Evolutionary conservation across 148 eudicot species (phyloP), one percentile per base, ranked within the genome.

Genomic region (Agrostemma githago): DNA sequence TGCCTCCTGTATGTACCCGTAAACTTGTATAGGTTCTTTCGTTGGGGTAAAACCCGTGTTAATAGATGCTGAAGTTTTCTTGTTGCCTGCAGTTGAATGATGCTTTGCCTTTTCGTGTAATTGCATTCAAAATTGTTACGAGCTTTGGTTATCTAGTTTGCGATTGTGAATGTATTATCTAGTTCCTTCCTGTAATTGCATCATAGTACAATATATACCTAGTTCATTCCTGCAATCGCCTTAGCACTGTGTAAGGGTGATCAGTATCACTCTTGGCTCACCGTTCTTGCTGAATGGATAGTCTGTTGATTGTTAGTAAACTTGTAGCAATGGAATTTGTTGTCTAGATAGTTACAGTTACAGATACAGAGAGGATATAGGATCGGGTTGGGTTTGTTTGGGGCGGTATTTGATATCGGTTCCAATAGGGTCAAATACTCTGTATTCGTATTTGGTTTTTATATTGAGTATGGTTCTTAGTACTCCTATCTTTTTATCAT

Each of bases 301-400:
- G 9, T 62, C 3, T 16, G 11, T 67, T 42, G 37, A 8, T 43
- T 66, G 15, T 15, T 37, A 38, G 43, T 43, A 6, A 44, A 67
- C 34, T 20, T 17, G 26, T 44, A 34, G 43, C 5, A 20, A 26
- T 26, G 34, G 34, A 40, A 15, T 16, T 8, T 40, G 48, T 15
- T 40, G 68, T 65, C 40, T 65, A 39, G 68, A 65, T 65, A 64
- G 44, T 8, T 64, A 12, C 37, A 64, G 44, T 8, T 64, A 12
- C 37, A 41, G 66, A 26, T 34, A 21, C 12, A n/a, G 26, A 43
- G n/a, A 69, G 34, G 11, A 17, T 41, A 48, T 1, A 34, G 5
- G 62, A 54, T 43, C 46, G 46, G 6, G 5, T 7, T 7, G 8
- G 4, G 8, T 7, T 43, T 1, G 46, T 44, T 44, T 5, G 9